A percentile compares a stretch with the other conserved stretches of the same genome.
Conservation (phyloP, 1,139 yeast species). For the Scheffersomyces parashehatae region DNA sequence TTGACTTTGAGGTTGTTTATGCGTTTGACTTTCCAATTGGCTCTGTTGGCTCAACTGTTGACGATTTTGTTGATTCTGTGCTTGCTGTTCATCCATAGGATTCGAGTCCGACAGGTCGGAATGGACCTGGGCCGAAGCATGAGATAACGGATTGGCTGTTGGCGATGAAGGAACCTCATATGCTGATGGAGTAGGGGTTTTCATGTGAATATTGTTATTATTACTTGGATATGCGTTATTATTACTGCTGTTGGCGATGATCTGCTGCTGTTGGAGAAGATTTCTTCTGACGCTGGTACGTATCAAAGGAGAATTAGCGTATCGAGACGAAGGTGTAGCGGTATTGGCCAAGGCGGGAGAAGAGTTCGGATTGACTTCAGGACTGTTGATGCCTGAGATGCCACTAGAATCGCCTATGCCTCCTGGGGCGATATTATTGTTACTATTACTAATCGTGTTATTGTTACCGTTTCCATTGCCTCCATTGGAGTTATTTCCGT, state of each 20-base stretch:
- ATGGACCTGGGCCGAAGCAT: conserved; percentile 30
- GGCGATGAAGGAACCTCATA: conserved; percentile 49
- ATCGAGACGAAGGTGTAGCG: no score
- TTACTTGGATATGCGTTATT: no score
- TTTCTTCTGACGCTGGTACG: conserved; percentile 10
- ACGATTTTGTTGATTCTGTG: conserved; percentile 9
- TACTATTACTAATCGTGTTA: conserved; percentile 5
- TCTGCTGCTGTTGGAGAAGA: conserved; percentile 10
- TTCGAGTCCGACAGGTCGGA: conserved; percentile 48
- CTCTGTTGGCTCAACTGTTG: conserved; percentile 9
- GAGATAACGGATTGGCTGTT: conserved; percentile 29
- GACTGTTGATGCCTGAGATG: conserved; percentile 8
- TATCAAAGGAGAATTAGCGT: neutral
- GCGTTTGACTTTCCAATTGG: conserved; percentile 4
- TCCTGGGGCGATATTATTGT: neutral
- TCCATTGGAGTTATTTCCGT: neutral
- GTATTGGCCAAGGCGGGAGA: neutral
- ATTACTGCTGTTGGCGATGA: neutral
- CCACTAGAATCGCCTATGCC: neutral
- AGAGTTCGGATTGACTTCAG: conserved; percentile 4
- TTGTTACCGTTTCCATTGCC: conserved; percentile 1
- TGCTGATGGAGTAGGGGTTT: conserved; percentile 46
- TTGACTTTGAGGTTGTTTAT: conserved; percentile 1
- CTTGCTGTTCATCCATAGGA: conserved; percentile 11
- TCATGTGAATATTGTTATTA: conserved; percentile 10